Base-by-base conservation (phyloP, 768 basidiomycete genomes). In the Leccinum subgranulosum region DNA sequence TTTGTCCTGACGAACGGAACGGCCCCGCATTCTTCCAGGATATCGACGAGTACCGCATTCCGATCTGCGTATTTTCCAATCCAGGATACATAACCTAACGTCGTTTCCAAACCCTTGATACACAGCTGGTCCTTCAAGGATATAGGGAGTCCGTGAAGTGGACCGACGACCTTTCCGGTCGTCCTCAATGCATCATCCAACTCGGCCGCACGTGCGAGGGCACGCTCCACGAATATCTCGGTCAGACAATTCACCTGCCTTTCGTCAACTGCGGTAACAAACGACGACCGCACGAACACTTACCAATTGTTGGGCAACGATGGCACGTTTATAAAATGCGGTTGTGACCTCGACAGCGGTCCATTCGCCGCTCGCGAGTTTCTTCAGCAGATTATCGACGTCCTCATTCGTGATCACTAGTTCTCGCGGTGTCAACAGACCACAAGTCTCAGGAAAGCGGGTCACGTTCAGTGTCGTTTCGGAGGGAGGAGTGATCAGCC, bases 181-280 rank as follows among this genome's bases (percentile, higher is more conserved):
- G 64, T 73, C 62, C 76, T 77, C 45, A 89, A 70, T 59, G 83
- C 72, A 5, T 80, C 81, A 63, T 94, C 92, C 4, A 93, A 76
- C 66, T 84, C 79, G 15, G 77, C 71, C 2, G 92, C 92, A 10
- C 84, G 77, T 14, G 71, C 73, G 4, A 90, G 74, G 1, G 88
- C 92, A 5, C 80, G 77, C 23, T 92, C 86, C 52, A 91, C 79
- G 64, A 89, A 91, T n/a, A 91, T 84, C 69, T 92, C 90, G 0
- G 90, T 92, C 36, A 93, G 67, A 67, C 92, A 92, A 62, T 92
- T 92, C 6, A 84, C 84, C 88, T 90, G 64, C 23, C 23, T 27
- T 29, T 28, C 12, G 11, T 60, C 28, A 54, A 31, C 17, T 6
- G 45, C 9, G 4, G 34, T 33, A 33, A 57, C 14, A 1, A 25